A percentile compares a stretch with the other conserved stretches of the same genome.
Conservation (phyloP, 2,329 filamentous ascomycete genomes). For the Fusarium citri region DNA sequence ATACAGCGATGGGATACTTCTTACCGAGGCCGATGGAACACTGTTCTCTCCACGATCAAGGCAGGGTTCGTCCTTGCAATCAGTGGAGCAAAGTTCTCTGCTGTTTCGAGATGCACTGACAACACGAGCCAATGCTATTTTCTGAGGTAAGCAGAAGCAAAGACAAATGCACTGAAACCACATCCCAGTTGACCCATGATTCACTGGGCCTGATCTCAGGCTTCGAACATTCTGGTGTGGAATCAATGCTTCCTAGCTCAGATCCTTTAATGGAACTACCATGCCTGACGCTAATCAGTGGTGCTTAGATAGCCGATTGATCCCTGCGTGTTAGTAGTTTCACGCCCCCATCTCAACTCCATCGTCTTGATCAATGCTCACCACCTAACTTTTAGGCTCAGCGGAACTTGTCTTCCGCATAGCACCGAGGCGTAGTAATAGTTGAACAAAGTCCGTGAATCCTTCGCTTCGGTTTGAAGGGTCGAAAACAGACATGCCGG, state of each 20-base stretch:
- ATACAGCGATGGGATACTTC: neutral
- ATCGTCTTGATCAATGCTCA: neutral
- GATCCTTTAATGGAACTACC: constrained; percentile 15
- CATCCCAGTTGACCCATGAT: neutral
- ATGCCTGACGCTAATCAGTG: neutral
- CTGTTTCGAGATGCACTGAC: neutral
- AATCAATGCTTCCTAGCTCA: neutral
- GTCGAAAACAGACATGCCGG: neutral
- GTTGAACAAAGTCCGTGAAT: neutral
- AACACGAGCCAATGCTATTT: neutral
- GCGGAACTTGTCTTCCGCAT: constrained; percentile 1
- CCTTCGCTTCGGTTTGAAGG: neutral
- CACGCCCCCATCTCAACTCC: constrained; percentile 4
- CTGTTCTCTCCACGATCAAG: neutral
- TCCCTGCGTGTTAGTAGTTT: neutral
- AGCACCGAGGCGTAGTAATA: neutral
- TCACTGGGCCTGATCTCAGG: neutral
- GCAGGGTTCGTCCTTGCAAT: neutral
- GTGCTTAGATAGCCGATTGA: constrained; percentile 7
- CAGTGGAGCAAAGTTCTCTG: neutral
- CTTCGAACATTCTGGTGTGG: neutral
- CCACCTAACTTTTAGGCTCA: neutral
- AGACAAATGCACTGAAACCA: neutral
- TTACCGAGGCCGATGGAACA: neutral
- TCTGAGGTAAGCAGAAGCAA: constrained; percentile 18